A percentile compares a stretch with the other conserved stretches of the same genome.
These are phyloP conservation scores for Edaphochlamys debaryana DNA, from an alignment of 139 green algal genomes.

Conservation along the genomic window DNA sequence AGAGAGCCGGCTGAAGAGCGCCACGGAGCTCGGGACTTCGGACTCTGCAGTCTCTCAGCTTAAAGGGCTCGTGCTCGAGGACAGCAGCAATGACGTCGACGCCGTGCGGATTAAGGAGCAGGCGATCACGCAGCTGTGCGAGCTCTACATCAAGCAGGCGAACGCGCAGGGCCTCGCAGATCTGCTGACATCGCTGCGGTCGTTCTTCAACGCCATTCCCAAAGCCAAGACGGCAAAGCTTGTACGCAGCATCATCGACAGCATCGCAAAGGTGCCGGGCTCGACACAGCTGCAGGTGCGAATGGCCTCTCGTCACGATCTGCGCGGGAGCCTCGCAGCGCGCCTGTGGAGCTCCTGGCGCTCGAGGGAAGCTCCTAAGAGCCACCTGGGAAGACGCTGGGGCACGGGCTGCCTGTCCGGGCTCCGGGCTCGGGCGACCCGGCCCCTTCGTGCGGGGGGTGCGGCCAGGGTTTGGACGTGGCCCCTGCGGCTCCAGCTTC, in stretches of 20 bases:
- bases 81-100: slow-evolving; percentile 70
- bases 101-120: slow-evolving; percentile 85
- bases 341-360: no score
- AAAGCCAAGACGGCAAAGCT: slow-evolving; percentile 99
- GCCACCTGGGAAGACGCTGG: no score
- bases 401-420: no score
- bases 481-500: no score
- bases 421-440: no score
- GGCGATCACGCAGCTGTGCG: slow-evolving; percentile 72
- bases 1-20: slow-evolving; percentile 6
- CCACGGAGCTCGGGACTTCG: slow-evolving; percentile 16
- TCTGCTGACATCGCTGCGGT: slow-evolving; percentile 88
- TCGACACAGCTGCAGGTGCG: slow-evolving; percentile 89
- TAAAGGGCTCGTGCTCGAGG: slow-evolving; percentile 57
- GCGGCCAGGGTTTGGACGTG: no score
- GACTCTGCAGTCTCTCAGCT: slow-evolving; percentile 28
- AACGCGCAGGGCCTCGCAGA: slow-evolving; percentile 75
- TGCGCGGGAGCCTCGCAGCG: slow-evolving; percentile 1
- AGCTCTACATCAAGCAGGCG: slow-evolving; percentile 76
- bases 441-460: no score
- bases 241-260: slow-evolving; percentile 94
- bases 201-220: slow-evolving; percentile 88
- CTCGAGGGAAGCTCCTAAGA: no score
- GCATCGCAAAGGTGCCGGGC: slow-evolving; percentile 88
- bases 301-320: background rate